These are phyloP conservation scores for Guadua angustifolia DNA, from an alignment of 176 grass and related monocot genomes.

Conservation along the genomic window DNA sequence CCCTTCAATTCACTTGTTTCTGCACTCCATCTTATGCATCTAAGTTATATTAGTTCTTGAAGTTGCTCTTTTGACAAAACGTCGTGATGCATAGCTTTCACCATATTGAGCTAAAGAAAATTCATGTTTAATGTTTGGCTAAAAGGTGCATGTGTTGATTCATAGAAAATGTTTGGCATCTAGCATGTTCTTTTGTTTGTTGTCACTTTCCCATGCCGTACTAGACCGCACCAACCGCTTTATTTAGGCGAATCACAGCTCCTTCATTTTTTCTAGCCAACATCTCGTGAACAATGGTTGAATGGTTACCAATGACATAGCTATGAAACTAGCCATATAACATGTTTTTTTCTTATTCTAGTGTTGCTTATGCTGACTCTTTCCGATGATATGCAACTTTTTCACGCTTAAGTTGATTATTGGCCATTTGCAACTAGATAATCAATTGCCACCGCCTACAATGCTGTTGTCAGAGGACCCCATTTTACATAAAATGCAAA, in stretches of 20 bases:
- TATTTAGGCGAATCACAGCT: conserved; percentile 1
- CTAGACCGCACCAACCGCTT: conserved; percentile 19
- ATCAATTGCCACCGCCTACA: conserved; percentile 85
- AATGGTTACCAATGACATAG: conserved; percentile 10
- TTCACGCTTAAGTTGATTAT: conserved; percentile 95
- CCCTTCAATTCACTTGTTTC: conserved; percentile 15
- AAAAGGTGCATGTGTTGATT: conserved; percentile 12
- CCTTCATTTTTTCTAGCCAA: too few species aligned
- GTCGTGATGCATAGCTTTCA: neutral
- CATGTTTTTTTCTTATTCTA: conserved; percentile 5
- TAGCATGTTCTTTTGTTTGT: neutral
- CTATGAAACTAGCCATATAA: conserved; percentile 9
- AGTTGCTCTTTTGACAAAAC: conserved; percentile 26
- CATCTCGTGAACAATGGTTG: conserved; percentile 16
- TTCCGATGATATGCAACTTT: conserved; percentile 1
- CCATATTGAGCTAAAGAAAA: neutral
- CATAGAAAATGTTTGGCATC: conserved; percentile 5
- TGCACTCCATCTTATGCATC: conserved; percentile 1
- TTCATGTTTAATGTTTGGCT: conserved; percentile 9
- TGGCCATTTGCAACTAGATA: conserved; percentile 91
- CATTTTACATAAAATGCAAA: too few species aligned
- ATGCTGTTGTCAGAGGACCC: too few species aligned
- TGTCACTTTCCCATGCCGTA: neutral
- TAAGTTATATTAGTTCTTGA: conserved; percentile 24
- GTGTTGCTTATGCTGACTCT: neutral